Percentiles rank a stretch among this genome's conserved stretches.
These are phyloP conservation scores for Exophiala sp. DNA, from an alignment of 2,329 filamentous ascomycete species.

Conservation along the genomic window DNA sequence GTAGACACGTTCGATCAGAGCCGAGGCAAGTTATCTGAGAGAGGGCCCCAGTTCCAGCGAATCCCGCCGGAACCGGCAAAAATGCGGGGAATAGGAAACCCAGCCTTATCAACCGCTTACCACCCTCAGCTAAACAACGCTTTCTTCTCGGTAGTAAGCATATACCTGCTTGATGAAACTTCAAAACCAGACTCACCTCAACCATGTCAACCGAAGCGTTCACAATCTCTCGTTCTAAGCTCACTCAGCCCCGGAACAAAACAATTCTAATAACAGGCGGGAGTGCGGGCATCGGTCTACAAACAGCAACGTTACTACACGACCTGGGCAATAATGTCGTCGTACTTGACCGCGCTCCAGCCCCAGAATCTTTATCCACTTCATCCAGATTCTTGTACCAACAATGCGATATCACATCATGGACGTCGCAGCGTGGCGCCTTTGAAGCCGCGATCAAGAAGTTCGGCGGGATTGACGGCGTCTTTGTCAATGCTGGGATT, in stretches of 20 bases:
- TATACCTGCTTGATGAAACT: too few species aligned
- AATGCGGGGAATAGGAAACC: too few species aligned
- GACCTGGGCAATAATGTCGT: conserved; percentile 40
- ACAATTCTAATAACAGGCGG: conserved; percentile 40
- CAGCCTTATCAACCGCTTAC: too few species aligned
- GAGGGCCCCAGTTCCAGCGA: too few species aligned
- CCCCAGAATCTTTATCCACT: conserved; percentile 31
- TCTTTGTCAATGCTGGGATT: conserved; percentile 51
- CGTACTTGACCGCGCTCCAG: conserved; percentile 38
- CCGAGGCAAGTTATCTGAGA: too few species aligned
- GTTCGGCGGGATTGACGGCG: conserved; percentile 45
- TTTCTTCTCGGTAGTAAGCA: too few species aligned
- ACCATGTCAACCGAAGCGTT: conserved; percentile 25
- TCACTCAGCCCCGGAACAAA: conserved; percentile 23
- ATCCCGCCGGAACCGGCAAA: too few species aligned
- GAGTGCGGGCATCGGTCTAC: conserved; percentile 41
- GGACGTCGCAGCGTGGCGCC: conserved; percentile 43
- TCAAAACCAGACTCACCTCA: neutral
- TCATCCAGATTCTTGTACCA: conserved; percentile 35
- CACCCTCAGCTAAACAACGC: too few species aligned
- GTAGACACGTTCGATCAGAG: too few species aligned
- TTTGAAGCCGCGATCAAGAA: conserved; percentile 41
- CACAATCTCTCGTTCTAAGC: conserved; percentile 32
- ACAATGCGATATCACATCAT: conserved; percentile 46
- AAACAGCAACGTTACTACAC: conserved; percentile 40